Conservation (phyloP, 768 basidiomycete genomes). For the Leccinum barrowsii region DNA sequence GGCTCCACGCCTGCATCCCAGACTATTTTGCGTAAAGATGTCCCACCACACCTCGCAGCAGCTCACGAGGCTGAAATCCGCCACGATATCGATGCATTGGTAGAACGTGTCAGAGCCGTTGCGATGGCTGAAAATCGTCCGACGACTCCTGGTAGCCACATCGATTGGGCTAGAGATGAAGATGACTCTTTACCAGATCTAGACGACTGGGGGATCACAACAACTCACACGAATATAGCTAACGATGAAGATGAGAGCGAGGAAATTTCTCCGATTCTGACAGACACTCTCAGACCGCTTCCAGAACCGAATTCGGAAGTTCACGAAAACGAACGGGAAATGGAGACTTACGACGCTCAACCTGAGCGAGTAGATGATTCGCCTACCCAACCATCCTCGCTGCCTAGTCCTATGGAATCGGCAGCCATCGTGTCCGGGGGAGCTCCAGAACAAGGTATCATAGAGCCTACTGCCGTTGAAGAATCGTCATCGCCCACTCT, state of each 20-base stretch:
- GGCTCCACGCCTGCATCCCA: constrained; percentile 23
- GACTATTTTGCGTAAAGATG: constrained; percentile 44
- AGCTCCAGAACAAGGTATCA: constrained; percentile 19
- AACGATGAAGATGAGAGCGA: constrained; percentile 32
- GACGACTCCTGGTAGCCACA: constrained; percentile 70
- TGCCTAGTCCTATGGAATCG: constrained; percentile 4
- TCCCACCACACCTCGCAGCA: constrained; percentile 53
- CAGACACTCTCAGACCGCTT: constrained; percentile 58
- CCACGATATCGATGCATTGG: constrained; percentile 69
- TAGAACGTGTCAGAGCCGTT: constrained; percentile 70
- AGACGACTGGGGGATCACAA: constrained; percentile 78
- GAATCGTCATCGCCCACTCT: constrained; percentile 5
- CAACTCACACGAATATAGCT: constrained; percentile 32
- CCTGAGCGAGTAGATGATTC: constrained; percentile 6
- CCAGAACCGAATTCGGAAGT: constrained; percentile 42
- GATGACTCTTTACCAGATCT: constrained; percentile 78
- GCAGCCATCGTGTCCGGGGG: not conserved
- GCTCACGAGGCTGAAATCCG: constrained; percentile 45
- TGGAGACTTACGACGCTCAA: constrained; percentile 17
- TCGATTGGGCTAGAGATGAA: constrained; percentile 89
- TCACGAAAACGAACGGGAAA: constrained; percentile 20
- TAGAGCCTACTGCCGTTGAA: constrained; percentile 9
- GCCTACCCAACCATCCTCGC: constrained; percentile 6
- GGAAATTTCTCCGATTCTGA: constrained; percentile 65
- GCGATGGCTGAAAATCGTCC: constrained; percentile 69